Evolutionary conservation across 495 filamentous ascomycete genomes (phyloP), one percentile per base, ranked within the genome.

Genomic region (Paragyromitra xinjiangensis): DNA sequence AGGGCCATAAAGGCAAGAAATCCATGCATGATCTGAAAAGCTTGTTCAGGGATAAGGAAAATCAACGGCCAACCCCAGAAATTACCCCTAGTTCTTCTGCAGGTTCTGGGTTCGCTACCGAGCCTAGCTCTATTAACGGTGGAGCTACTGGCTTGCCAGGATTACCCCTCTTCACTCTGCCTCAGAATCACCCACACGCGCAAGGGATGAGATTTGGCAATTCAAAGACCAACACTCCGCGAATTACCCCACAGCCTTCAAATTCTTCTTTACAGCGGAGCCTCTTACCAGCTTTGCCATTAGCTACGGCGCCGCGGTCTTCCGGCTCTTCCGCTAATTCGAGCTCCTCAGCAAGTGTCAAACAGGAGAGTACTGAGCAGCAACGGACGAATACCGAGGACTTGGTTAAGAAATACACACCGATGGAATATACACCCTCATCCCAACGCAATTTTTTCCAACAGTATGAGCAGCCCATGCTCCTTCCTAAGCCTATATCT

Each of bases 381-480:
- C 63, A 69, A 8, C 42, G 77, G 37, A 34, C 50, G 11, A 73
- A 26, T 19, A 45, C 69, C 19, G 77, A 81, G 37, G 80, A 81
- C 37, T 65, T 81, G 2, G 77, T 81, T 50, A 81, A 68, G 40
- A 81, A 76, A 45, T 82, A 82, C 55, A 79, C 80, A 37, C 81
- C 81, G 9, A 69, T 53, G 7, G 81, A 82, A 64, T 82, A 82
- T 63, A 82, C 81, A 3, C 78, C 81, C 4, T 64, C 72, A 26
- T 78, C 72, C 3, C 81, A 82, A 51, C 73, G 81, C 16, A 82
- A 78, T 82, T 82, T 81, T 51, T 78, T 73, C n/a, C 45, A 73
- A 40, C 73, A 58, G 51, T 61, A 69, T 62, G 80, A 79, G 29
- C 29, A 75, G 19, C 80, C 81, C 4, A 82, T 69, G 64, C 78